Evolutionary conservation across 305 asterid species (phyloP).

Genomic region (Ajuga reptans): DNA sequence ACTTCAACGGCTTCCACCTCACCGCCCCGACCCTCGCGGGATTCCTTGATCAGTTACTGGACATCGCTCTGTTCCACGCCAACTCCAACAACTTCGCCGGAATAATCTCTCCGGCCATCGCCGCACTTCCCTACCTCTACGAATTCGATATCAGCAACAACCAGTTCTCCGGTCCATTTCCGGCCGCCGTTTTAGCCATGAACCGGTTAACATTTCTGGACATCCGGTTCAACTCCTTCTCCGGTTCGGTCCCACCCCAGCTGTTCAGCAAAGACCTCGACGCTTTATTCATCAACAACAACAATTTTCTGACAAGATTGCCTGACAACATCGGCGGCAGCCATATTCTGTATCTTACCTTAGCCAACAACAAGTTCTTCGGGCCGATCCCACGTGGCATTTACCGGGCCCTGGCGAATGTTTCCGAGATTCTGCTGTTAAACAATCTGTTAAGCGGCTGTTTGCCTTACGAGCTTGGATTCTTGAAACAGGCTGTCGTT

Average conservation of each 20-base stretch:
- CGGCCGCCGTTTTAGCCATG: conserved; percentile 41
- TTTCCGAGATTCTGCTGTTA: conserved; percentile 44
- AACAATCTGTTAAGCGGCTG: conserved; percentile 62
- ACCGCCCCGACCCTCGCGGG: conserved; percentile 49
- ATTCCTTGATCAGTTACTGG: conserved; percentile 64
- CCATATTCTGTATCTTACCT: conserved; percentile 37
- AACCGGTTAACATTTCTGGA: conserved; percentile 43
- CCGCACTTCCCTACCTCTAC: conserved; percentile 51
- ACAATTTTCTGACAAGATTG: conserved; percentile 43
- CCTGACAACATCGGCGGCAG: conserved; percentile 34
- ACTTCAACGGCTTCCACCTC: conserved; percentile 64
- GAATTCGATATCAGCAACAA: conserved; percentile 76
- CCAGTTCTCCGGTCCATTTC: conserved; percentile 53
- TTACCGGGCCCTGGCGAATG: conserved; percentile 22
- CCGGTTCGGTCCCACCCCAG: conserved; percentile 56
- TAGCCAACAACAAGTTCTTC: conserved; percentile 62
- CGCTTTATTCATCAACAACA: conserved; percentile 59
- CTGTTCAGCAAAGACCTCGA: conserved; percentile 40
- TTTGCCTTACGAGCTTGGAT: conserved; percentile 53
- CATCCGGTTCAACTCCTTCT: conserved; percentile 55
- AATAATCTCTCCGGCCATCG: conserved; percentile 32
- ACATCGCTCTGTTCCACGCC: conserved; percentile 70
- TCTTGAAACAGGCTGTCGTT: conserved; percentile 39
- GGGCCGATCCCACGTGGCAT: conserved; percentile 59
- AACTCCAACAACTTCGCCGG: conserved; percentile 63